A percentile compares a stretch with the other conserved stretches of the same genome.
These are phyloP conservation scores for Colletotrichum noveboracense DNA, from an alignment of 2,329 filamentous ascomycete genomes.

Conservation along the genomic window DNA sequence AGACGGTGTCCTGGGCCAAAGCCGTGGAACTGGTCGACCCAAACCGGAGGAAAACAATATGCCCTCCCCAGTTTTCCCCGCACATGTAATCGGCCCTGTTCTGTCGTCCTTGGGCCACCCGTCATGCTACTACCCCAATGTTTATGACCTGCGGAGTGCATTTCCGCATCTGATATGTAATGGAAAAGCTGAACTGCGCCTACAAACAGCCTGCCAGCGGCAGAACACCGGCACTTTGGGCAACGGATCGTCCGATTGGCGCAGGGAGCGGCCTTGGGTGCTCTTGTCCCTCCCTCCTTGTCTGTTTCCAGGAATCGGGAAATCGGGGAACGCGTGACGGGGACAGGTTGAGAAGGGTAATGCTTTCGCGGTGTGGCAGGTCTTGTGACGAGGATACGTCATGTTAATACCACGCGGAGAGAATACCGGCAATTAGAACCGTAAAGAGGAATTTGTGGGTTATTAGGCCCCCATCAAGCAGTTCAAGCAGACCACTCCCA, in stretches of 20 bases:
- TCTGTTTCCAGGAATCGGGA: background rate
- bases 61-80: constrained; percentile 8
- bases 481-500: background rate
- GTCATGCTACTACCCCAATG: background rate
- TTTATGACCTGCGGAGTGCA: background rate
- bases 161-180: background rate
- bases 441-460: background rate
- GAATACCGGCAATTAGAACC: background rate
- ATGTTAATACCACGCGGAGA: background rate
- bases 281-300: background rate
- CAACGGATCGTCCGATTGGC: background rate
- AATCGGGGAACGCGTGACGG: background rate
- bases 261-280: background rate
- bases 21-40: constrained; percentile 4
- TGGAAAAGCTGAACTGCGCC: background rate
- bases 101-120: background rate
- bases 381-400: constrained; percentile 10
- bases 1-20: background rate
- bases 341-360: background rate
- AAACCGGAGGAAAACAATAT: constrained; percentile 3
- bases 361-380: background rate
- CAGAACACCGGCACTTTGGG: background rate
- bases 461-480: background rate
- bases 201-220: background rate
- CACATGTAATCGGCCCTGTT: constrained; percentile 19